phyloP scores from a whole-genome alignment of 1,284 basidiomycete genomes.

The Cerioporus squamosus region DNA sequence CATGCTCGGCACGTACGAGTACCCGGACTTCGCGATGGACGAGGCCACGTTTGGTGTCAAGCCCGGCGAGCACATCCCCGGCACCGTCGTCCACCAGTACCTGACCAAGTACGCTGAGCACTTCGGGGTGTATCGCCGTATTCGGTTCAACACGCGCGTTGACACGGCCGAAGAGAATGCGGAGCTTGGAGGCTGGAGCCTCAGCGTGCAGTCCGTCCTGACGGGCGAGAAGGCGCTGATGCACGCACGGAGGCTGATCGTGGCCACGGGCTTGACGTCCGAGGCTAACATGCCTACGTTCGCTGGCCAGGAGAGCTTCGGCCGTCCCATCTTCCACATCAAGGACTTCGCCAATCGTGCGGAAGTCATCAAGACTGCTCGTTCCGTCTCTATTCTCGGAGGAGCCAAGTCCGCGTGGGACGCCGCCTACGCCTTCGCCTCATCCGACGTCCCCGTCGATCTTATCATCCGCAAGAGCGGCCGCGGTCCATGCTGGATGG shows the following conservation, averaged over 20 bases:
- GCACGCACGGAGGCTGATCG: background rate
- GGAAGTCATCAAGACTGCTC: background rate
- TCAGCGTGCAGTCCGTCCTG: background rate
- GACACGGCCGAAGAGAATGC: background rate
- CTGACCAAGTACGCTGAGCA: background rate
- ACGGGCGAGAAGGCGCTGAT: background rate
- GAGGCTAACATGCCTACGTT: background rate
- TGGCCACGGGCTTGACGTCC: background rate
- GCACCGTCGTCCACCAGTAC: background rate
- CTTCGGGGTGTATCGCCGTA: background rate
- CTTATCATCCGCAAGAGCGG: constrained; percentile 3
- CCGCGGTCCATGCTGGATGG: background rate
- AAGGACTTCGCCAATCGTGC: background rate
- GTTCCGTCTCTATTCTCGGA: background rate
- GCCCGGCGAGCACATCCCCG: constrained; percentile 2
- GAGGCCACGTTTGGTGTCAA: background rate
- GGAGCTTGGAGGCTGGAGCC: background rate
- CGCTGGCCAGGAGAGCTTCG: background rate
- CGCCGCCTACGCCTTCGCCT: background rate
- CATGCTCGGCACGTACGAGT: background rate
- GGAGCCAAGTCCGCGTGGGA: constrained; percentile 1
- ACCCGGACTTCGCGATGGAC: constrained; percentile 1
- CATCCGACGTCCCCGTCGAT: background rate
- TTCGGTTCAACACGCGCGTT: background rate
- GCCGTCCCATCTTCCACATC: background rate